phyloP scores from a whole-genome alignment of 2,329 filamentous ascomycete genomes.

The Aureobasidium pullulans region DNA sequence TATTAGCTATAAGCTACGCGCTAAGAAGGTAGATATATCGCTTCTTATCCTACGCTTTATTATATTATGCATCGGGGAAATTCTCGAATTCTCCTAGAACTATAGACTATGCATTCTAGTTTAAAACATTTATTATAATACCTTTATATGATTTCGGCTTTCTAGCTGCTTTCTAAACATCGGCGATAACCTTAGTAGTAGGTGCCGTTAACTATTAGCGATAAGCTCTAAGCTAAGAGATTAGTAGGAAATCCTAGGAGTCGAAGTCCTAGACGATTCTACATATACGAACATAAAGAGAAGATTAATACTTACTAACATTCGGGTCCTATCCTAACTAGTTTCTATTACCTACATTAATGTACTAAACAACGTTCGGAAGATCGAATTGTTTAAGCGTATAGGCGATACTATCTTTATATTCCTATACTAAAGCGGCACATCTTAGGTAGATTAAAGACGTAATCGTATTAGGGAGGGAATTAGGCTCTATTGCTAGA shows the following conservation, averaged over 20 bases:
- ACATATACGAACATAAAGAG: neutral
- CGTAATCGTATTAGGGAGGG: neutral
- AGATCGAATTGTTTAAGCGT: conserved; percentile 7
- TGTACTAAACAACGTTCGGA: conserved; percentile 6
- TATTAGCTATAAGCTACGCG: conserved; percentile 1
- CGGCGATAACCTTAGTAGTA: conserved; percentile 2
- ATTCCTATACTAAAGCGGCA: conserved; percentile 4
- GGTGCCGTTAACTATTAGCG: conserved; percentile 2
- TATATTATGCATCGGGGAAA: conserved; percentile 6
- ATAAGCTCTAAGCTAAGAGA: neutral
- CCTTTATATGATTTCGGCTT: conserved; percentile 7
- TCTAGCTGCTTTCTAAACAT: conserved; percentile 8
- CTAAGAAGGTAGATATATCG: conserved; percentile 5
- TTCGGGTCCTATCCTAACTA: conserved; percentile 2
- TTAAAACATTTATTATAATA: conserved; percentile 7
- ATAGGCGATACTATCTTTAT: conserved; percentile 7
- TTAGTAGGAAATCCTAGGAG: neutral
- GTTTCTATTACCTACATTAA: conserved; percentile 1
- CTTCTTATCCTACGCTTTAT: conserved; percentile 8
- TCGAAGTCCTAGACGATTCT: neutral
- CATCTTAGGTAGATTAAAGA: conserved; percentile 5
- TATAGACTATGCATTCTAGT: conserved; percentile 5
- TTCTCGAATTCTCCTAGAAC: conserved; percentile 7
- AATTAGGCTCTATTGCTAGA: conserved; percentile 2
- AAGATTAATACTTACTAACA: conserved; percentile 5